Conservation (phyloP, 73 alveolate genomes). For the Paramecium biaurelia region DNA sequence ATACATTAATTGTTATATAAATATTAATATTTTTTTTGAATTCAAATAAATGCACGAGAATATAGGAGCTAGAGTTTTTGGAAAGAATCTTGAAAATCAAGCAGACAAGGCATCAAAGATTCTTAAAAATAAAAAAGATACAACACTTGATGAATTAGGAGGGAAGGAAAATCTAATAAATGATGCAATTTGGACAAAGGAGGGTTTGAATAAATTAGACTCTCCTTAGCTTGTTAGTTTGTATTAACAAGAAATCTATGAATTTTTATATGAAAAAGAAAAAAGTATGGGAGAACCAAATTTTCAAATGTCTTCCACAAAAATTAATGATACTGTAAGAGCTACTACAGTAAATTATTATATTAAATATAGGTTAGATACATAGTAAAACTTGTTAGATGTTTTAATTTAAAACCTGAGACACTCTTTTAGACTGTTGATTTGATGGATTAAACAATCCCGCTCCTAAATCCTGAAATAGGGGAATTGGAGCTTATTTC, state of each 20-base stretch:
- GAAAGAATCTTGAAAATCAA: neutral
- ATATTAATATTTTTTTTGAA: neutral
- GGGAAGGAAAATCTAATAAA: neutral
- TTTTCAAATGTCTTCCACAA: neutral
- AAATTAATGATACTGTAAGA: neutral
- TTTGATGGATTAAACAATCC: neutral
- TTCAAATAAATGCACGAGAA: neutral
- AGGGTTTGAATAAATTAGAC: neutral
- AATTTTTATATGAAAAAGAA: neutral
- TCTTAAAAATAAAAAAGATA: neutral
- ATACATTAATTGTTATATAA: neutral
- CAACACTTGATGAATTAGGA: neutral
- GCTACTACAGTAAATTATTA: neutral
- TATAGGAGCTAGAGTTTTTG: neutral
- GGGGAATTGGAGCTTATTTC: neutral
- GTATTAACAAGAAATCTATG: neutral
- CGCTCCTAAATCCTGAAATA: neutral
- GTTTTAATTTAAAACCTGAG: neutral
- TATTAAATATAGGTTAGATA: neutral
- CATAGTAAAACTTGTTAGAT: neutral
- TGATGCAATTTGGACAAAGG: neutral
- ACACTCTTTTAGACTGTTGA: neutral
- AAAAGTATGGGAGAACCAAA: neutral
- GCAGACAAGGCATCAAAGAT: neutral
- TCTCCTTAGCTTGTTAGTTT: neutral